These are phyloP conservation scores for Jacaranda copaia DNA, from an alignment of 257 asterid genomes.

Conservation along the genomic window DNA sequence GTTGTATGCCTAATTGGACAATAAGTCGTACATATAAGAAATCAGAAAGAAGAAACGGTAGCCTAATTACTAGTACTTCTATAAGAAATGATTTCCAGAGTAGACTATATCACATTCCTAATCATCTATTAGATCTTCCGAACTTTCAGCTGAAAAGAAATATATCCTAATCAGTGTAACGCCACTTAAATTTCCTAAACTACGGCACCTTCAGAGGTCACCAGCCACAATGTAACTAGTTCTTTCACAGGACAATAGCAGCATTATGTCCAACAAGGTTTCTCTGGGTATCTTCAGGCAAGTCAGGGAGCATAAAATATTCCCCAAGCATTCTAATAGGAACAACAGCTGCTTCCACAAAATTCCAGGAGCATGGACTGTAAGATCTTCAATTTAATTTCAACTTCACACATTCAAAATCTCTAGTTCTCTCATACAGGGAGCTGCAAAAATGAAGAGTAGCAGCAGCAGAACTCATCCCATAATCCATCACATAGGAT, in stretches of 20 bases:
- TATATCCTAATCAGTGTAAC: background rate
- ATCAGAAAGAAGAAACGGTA: background rate
- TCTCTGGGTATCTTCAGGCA: background rate
- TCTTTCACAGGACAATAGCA: conserved; percentile 5
- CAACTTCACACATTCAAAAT: conserved; percentile 17
- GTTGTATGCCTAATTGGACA: too few species aligned
- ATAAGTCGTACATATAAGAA: background rate
- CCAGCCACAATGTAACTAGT: background rate
- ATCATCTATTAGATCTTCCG: conserved; percentile 14
- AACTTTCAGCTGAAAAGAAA: conserved; percentile 9
- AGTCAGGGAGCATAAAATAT: background rate
- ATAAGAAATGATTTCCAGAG: conserved; percentile 4
- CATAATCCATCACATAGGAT: background rate
- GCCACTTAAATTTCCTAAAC: background rate
- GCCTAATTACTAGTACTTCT: background rate
- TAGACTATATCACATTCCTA: conserved; percentile 12
- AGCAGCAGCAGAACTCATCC: conserved; percentile 20
- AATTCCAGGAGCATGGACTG: conserved; percentile 17
- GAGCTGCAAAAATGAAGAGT: conserved; percentile 22
- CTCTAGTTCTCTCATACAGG: background rate
- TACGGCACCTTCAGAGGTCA: background rate
- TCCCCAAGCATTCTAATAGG: background rate
- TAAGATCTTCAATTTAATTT: conserved; percentile 8
- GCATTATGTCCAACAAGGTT: background rate
- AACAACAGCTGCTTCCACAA: conserved; percentile 24